Evolutionary conservation across 106 monocot species (phyloP).

Genomic region (Dioscorea alata): DNA sequence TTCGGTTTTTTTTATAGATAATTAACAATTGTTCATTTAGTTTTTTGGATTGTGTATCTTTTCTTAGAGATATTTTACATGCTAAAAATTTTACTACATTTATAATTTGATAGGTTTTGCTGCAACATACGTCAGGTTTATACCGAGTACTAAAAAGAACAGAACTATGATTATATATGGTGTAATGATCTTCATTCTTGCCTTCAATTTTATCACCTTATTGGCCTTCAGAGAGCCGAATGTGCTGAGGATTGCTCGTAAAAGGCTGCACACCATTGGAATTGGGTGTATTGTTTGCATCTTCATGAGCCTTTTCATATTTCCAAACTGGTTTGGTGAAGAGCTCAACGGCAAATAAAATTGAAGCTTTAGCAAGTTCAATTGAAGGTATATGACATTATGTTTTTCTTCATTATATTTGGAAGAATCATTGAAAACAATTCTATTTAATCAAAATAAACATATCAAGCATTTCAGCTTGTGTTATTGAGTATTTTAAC

Average conservation of each 20-base stretch:
- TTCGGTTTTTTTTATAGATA: conserved; percentile 58
- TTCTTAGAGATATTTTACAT: not conserved
- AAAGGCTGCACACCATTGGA: conserved; percentile 60
- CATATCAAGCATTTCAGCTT: conserved; percentile 24
- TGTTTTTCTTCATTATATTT: not conserved
- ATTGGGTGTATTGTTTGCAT: conserved; percentile 75
- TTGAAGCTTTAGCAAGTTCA: conserved; percentile 38
- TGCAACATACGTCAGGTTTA: conserved; percentile 60
- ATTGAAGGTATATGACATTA: conserved; percentile 31
- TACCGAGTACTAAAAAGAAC: conserved; percentile 65
- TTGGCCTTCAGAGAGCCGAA: conserved; percentile 55
- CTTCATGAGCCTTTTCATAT: conserved; percentile 56
- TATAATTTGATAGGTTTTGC: conserved; percentile 34
- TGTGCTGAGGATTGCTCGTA: conserved; percentile 47
- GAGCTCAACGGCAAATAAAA: conserved; percentile 47
- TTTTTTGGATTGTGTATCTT: not conserved
- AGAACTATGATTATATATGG: conserved; percentile 82
- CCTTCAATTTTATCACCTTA: conserved; percentile 75
- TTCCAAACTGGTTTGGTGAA: conserved; percentile 78
- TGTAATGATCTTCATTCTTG: conserved; percentile 69
- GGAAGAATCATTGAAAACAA: not conserved
- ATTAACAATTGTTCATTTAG: not conserved
- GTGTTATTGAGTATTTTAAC: conserved; percentile 32
- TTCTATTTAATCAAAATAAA: conserved; percentile 8
- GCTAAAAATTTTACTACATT: not conserved